Percentiles rank a stretch among this genome's conserved stretches.
Conservation (phyloP, 2,329 filamentous ascomycete genomes). For the Arachnopeziza araneosa region DNA sequence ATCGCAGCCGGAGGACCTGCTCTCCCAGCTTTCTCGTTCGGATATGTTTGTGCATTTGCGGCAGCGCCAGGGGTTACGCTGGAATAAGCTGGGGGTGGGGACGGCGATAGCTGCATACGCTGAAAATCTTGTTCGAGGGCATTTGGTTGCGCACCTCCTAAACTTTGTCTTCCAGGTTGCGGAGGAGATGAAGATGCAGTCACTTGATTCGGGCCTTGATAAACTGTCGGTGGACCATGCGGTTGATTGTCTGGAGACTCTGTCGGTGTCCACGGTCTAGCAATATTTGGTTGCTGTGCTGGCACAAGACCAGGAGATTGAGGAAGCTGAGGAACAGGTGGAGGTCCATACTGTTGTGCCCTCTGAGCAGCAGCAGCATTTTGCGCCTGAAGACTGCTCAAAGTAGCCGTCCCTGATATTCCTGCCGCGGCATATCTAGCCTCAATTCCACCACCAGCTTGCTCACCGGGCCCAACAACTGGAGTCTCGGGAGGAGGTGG, state of each 20-base stretch:
- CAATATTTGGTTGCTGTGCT: conserved; percentile 32
- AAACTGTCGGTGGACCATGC: conserved; percentile 85
- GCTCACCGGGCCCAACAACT: conserved; percentile 63
- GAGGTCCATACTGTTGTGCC: conserved; percentile 66
- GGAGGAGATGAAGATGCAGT: conserved; percentile 34
- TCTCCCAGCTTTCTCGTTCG: conserved; percentile 63
- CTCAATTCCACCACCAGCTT: conserved; percentile 79
- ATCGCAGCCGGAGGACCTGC: conserved; percentile 22
- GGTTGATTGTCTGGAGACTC: conserved; percentile 81
- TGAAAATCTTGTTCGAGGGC: conserved; percentile 84
- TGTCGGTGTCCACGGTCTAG: conserved; percentile 89
- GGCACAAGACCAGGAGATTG: conserved; percentile 25
- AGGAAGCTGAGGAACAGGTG: conserved; percentile 36
- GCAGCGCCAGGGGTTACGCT: conserved; percentile 55
- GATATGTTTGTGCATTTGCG: conserved; percentile 52
- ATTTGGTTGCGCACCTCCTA: conserved; percentile 49
- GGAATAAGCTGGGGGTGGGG: conserved; percentile 93
- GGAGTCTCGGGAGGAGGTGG: conserved; percentile 94
- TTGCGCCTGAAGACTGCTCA: conserved; percentile 66
- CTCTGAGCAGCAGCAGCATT: conserved; percentile 79
- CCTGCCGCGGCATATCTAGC: conserved; percentile 86
- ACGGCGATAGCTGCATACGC: conserved; percentile 71
- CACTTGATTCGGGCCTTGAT: conserved; percentile 77
- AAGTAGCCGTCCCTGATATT: conserved; percentile 77
- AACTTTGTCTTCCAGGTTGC: conserved; percentile 29